Conservation (phyloP, 2,329 filamentous ascomycete species). For the Parastagonospora avenae region DNA sequence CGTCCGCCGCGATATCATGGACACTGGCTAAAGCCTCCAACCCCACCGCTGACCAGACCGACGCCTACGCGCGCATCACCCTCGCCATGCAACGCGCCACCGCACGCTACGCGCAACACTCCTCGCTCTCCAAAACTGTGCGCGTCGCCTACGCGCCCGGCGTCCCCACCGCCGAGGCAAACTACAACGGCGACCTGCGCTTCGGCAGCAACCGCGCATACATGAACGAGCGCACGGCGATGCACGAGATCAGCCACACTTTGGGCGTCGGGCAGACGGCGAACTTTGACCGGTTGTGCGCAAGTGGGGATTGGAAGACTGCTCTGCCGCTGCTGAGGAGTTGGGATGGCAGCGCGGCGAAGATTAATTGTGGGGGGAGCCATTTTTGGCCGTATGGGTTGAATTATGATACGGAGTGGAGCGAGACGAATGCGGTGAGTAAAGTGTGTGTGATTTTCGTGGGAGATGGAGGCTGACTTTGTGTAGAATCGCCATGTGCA, state of each 20-base stretch:
- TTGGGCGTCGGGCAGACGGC: conserved; percentile 41
- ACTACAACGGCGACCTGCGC: conserved; percentile 42
- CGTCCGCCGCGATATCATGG: conserved; percentile 32
- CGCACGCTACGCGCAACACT: conserved; percentile 30
- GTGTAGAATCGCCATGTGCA: conserved; percentile 42
- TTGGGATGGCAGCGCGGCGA: conserved; percentile 36
- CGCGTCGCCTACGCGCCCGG: conserved; percentile 37
- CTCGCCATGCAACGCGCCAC: conserved; percentile 38
- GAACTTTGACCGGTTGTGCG: conserved; percentile 36
- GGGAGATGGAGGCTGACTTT: too few species aligned
- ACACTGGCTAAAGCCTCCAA: conserved; percentile 31
- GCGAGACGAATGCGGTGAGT: conserved; percentile 42
- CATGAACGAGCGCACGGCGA: conserved; percentile 43
- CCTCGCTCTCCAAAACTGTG: conserved; percentile 32
- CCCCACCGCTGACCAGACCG: conserved; percentile 38
- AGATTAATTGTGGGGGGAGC: conserved; percentile 38
- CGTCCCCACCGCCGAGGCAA: conserved; percentile 43
- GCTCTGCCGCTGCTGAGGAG: conserved; percentile 37
- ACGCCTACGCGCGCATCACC: conserved; percentile 40
- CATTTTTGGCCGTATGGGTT: conserved; percentile 45
- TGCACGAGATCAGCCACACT: conserved; percentile 44
- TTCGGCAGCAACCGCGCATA: conserved; percentile 41
- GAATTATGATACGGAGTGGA: conserved; percentile 44
- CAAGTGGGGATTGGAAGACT: conserved; percentile 38
- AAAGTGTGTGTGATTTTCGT: too few species aligned